Base-by-base conservation (phyloP, 495 filamentous ascomycete species). In the Entonaema liquescens region DNA sequence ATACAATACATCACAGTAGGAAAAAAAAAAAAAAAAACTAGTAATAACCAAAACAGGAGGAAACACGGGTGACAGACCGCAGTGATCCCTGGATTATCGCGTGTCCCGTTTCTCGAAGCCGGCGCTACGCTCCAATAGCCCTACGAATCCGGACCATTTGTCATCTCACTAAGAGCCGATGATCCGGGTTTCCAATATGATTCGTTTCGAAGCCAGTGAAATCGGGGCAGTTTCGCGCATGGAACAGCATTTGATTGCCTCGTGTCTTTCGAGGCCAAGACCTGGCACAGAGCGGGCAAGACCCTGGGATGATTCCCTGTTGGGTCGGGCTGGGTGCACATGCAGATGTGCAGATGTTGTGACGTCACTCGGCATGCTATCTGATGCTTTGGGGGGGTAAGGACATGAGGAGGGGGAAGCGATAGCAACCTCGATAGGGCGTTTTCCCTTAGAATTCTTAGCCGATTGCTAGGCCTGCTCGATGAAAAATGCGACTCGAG, bases 301-400 rank as follows among this genome's bases (percentile, higher is more conserved):
- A 61, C 66, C 65, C 61, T 69, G 54, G 58, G 62, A 31, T 62
- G 31, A 38, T 59, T 72, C 52, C 42, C 53, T 59, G 50, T 66
- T 64, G 70, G 65, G 64, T 40, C 65, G 56, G 58, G 61, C 70
- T 73, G 65, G 70, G 70, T 68, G 65, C 70, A 68, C 70, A 73
- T 73, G 61, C 70, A 73, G 70, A 73, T 62, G 64, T 62, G 58
- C 70, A 69, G 70, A 69, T 73, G 65, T 52, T 55, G 61, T 73
- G 70, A 73, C 70, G 70, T 73, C 70, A 73, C 65, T 26, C 38
- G 38, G 56, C 70, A 73, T 68, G 29, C 9, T 47, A 47, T 47
- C 42, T 47, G 42, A 47, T 23, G 17, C 12, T 21, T 47, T 5
- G 42, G 19, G 42, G 42, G 42, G 40, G n/a, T 19, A 17, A 50